Percentiles rank a stretch among this genome's conserved stretches.
phyloP scores from a whole-genome alignment of 768 basidiomycete species.

The Lyophyllum decastes region DNA sequence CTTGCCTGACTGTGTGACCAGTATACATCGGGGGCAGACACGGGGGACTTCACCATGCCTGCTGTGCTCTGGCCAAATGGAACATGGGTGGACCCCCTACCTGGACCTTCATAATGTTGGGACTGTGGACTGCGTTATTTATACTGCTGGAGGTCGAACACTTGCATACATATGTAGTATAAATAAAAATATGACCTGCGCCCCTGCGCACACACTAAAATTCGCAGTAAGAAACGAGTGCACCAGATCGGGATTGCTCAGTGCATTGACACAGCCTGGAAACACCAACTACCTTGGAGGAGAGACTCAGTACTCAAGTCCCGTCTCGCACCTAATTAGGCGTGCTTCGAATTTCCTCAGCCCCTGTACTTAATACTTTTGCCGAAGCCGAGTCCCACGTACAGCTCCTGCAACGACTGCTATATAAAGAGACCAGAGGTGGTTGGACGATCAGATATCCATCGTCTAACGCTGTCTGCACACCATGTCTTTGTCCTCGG shows the following conservation, averaged over 20 bases:
- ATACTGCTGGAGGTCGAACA: neutral
- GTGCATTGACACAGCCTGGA: no score
- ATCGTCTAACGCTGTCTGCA: conserved; percentile 1
- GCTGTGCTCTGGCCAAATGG: conserved; percentile 79
- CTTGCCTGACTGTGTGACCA: conserved; percentile 24
- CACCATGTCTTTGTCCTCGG: conserved; percentile 12
- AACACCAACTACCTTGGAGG: no score
- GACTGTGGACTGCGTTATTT: neutral
- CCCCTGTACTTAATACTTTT: conserved; percentile 1
- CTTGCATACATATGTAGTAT: neutral
- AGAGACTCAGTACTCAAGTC: no score
- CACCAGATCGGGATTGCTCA: no score
- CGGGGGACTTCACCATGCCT: conserved; percentile 81
- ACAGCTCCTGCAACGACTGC: neutral
- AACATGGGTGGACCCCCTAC: conserved; percentile 74
- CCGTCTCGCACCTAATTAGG: neutral
- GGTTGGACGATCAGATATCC: neutral
- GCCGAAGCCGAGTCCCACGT: conserved; percentile 8
- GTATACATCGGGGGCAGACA: conserved; percentile 45
- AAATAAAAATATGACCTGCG: neutral
- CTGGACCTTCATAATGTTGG: conserved; percentile 56
- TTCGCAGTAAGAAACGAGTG: no score
- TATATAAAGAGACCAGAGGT: neutral
- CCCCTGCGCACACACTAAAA: no score
- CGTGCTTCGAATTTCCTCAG: neutral